Percentiles rank a stretch among this genome's conserved stretches.
Evolutionary conservation across 495 filamentous ascomycete species (phyloP).

Genomic region (Pseudevernia furfuracea): DNA sequence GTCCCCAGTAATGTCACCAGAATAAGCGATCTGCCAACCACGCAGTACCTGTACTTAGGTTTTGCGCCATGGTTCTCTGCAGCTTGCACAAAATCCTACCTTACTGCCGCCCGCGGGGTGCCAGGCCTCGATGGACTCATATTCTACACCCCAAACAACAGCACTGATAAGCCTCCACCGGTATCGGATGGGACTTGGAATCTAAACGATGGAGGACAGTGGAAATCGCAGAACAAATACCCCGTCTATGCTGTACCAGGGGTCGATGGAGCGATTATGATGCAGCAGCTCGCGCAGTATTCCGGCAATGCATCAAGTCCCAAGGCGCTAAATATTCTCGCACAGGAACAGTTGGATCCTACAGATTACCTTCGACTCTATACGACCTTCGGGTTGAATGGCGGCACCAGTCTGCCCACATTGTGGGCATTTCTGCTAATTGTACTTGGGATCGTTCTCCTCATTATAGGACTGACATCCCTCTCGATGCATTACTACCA

Average conservation of each 20-base stretch:
- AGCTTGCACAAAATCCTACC: slow-evolving; percentile 60
- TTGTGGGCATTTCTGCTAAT: slow-evolving; percentile 81
- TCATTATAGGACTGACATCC: slow-evolving; percentile 56
- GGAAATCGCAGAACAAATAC: slow-evolving; percentile 57
- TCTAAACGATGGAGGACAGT: slow-evolving; percentile 53
- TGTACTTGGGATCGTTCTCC: slow-evolving; percentile 64
- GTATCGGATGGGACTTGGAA: slow-evolving; percentile 54
- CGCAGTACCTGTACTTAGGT: slow-evolving; percentile 55
- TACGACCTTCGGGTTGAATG: slow-evolving; percentile 47
- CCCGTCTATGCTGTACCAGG: slow-evolving; percentile 83
- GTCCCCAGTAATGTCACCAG: slow-evolving; percentile 72
- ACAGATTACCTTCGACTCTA: slow-evolving; percentile 50
- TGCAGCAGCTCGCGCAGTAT: slow-evolving; percentile 65
- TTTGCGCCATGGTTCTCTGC: slow-evolving; percentile 81
- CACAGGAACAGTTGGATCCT: slow-evolving; percentile 32
- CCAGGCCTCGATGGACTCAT: slow-evolving; percentile 48
- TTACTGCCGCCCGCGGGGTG: slow-evolving; percentile 47
- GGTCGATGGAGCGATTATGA: slow-evolving; percentile 52
- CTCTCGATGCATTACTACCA: slow-evolving; percentile 68
- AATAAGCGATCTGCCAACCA: slow-evolving; percentile 53
- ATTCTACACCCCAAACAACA: slow-evolving; percentile 61
- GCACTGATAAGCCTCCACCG: slow-evolving; percentile 52
- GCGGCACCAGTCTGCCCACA: slow-evolving; percentile 45
- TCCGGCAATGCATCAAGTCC: slow-evolving; percentile 60
- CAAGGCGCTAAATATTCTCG: slow-evolving; percentile 49